Conservation (phyloP, 148 eudicot genomes). For the Persicaria maculosa region DNA sequence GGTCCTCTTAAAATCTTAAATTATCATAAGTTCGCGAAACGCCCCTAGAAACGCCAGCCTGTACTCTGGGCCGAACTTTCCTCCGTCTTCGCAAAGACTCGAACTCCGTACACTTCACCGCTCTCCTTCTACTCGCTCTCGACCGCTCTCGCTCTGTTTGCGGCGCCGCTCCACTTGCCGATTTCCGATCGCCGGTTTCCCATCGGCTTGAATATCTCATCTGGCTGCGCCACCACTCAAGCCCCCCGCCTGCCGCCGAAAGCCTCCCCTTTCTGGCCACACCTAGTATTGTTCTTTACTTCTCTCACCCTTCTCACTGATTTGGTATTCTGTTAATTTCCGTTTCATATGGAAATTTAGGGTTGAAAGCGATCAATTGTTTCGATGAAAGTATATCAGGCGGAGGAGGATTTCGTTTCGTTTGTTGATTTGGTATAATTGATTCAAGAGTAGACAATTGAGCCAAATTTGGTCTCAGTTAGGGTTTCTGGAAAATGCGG, state of each 20-base stretch:
- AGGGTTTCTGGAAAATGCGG: neutral
- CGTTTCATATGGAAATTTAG: neutral
- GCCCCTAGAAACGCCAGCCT: slow-evolving; percentile 1
- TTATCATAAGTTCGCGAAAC: neutral
- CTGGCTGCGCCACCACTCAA: neutral
- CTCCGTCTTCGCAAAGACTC: neutral
- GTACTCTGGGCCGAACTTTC: neutral
- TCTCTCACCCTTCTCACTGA: neutral
- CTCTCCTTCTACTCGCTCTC: neutral
- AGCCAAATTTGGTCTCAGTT: neutral
- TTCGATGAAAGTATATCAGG: neutral
- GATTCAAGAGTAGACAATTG: neutral
- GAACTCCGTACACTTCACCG: neutral
- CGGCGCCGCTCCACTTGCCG: neutral
- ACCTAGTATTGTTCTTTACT: slow-evolving; percentile 5
- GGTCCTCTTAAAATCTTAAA: too few relatives aligned
- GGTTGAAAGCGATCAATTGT: neutral
- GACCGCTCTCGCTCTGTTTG: neutral
- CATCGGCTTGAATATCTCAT: neutral
- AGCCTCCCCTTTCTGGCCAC: neutral
- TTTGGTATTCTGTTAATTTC: neutral
- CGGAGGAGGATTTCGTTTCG: neutral
- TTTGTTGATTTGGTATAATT: neutral
- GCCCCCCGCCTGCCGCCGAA: neutral
- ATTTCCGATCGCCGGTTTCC: neutral